phyloP scores from a whole-genome alignment of 1,139 yeast genomes.

The Lipomyces yarrowii region DNA sequence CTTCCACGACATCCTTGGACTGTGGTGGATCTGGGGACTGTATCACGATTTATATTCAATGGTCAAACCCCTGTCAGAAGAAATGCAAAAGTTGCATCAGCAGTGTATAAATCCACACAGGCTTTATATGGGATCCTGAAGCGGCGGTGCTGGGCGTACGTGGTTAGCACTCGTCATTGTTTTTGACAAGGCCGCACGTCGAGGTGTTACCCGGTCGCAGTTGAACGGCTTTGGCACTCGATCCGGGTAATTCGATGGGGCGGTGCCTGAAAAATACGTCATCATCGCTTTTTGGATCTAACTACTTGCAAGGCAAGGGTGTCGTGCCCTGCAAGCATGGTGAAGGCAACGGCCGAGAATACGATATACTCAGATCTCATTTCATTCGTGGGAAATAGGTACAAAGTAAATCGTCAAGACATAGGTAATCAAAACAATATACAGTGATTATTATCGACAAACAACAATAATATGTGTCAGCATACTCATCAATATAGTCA shows the following conservation, averaged over 20 bases:
- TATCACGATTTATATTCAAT: neutral
- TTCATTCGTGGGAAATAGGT: too few species aligned
- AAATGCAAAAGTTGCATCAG: neutral
- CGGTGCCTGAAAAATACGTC: too few species aligned
- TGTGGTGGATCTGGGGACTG: neutral
- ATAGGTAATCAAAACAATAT: neutral
- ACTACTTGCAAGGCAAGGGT: too few species aligned
- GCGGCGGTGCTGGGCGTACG: neutral
- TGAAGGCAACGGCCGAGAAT: neutral
- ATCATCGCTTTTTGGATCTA: neutral
- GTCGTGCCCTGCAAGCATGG: neutral
- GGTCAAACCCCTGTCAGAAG: neutral
- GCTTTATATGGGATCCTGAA: neutral
- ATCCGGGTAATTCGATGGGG: too few species aligned
- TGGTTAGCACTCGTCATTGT: too few species aligned
- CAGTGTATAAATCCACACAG: neutral
- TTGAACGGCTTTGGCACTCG: neutral
- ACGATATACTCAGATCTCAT: neutral
- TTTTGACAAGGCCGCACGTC: neutral
- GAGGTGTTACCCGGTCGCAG: neutral
- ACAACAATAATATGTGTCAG: neutral
- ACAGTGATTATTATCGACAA: neutral
- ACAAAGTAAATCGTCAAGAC: too few species aligned
- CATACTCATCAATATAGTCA: neutral
- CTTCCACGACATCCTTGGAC: slow-evolving; percentile 54